These are phyloP conservation scores for Pseudevernia furfuracea DNA, from an alignment of 495 filamentous ascomycete genomes.

Conservation along the genomic window DNA sequence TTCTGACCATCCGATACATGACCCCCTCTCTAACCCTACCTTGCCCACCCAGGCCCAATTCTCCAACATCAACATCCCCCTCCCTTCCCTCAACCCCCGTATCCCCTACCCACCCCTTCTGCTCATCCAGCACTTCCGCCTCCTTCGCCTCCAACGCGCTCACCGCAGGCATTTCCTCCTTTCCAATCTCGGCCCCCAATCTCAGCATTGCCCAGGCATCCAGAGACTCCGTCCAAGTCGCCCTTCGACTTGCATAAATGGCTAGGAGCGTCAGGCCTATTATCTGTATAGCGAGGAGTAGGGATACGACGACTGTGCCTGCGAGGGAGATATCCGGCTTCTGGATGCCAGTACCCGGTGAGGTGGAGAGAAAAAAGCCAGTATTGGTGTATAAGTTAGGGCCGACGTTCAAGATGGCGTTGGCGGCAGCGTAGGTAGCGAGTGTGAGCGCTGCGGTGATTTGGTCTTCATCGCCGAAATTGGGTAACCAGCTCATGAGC, in stretches of 20 bases:
- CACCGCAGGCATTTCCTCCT: background rate
- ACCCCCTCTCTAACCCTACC: background rate
- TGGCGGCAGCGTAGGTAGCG: background rate
- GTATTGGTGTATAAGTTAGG: background rate
- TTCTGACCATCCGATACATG: background rate
- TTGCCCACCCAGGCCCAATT: background rate
- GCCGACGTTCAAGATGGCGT: background rate
- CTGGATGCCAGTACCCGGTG: slow-evolving; percentile 22
- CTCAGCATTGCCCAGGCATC: slow-evolving; percentile 31
- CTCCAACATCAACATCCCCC: background rate
- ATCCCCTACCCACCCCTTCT: slow-evolving; percentile 22
- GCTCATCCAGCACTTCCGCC: slow-evolving; percentile 23
- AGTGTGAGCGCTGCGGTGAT: background rate
- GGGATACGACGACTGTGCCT: slow-evolving; percentile 25
- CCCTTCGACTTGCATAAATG: slow-evolving; percentile 21
- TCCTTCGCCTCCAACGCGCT: slow-evolving; percentile 5
- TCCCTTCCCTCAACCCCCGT: background rate
- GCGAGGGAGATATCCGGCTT: slow-evolving; percentile 23
- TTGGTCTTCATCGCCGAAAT: background rate
- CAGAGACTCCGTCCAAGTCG: slow-evolving; percentile 27
- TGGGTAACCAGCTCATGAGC: background rate
- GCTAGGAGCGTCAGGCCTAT: slow-evolving; percentile 22
- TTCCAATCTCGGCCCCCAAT: background rate
- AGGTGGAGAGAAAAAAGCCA: background rate
- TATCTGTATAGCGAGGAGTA: slow-evolving; percentile 26